Evolutionary conservation across 768 basidiomycete genomes (phyloP).

Genomic region (Kwoniella dendrophila): DNA sequence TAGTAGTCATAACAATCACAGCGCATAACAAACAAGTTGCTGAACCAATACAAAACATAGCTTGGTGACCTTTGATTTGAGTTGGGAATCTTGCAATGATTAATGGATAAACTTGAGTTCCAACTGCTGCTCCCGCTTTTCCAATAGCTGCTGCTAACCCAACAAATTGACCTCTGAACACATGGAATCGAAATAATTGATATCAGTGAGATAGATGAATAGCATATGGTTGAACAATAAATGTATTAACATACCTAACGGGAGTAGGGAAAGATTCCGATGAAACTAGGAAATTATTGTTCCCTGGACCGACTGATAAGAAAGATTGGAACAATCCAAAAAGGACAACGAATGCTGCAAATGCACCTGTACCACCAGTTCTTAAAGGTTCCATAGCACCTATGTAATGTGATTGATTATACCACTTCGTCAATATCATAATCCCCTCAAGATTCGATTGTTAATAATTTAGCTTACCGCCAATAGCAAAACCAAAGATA

Average conservation of each 20-base stretch:
- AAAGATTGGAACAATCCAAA: slow-evolving; percentile 12
- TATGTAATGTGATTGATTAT: not conserved
- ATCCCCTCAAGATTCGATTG: not conserved
- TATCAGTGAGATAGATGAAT: too few species aligned
- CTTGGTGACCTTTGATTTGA: slow-evolving; percentile 12
- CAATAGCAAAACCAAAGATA: slow-evolving; percentile 10
- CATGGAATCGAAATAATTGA: not conserved
- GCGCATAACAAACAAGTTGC: slow-evolving; percentile 8
- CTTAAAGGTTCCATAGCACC: slow-evolving; percentile 14
- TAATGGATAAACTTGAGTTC: slow-evolving; percentile 9
- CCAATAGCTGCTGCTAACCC: slow-evolving; percentile 7
- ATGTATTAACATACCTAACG: not conserved
- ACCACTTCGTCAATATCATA: not conserved
- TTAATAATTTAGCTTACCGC: not conserved
- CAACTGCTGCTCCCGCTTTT: slow-evolving; percentile 13
- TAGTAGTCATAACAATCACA: slow-evolving; percentile 3
- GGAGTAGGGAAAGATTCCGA: slow-evolving; percentile 11
- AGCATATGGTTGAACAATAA: too few species aligned
- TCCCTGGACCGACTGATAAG: slow-evolving; percentile 11
- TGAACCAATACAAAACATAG: slow-evolving; percentile 13
- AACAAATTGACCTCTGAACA: slow-evolving; percentile 6
- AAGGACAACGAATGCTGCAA: slow-evolving; percentile 8
- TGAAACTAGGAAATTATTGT: slow-evolving; percentile 4
- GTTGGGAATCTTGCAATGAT: slow-evolving; percentile 11
- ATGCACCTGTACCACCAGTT: slow-evolving; percentile 3